A percentile compares a stretch with the other conserved stretches of the same genome.
Evolutionary conservation across 2,329 filamentous ascomycete genomes (phyloP).

Genomic region (Colletotrichum chrysophilum): DNA sequence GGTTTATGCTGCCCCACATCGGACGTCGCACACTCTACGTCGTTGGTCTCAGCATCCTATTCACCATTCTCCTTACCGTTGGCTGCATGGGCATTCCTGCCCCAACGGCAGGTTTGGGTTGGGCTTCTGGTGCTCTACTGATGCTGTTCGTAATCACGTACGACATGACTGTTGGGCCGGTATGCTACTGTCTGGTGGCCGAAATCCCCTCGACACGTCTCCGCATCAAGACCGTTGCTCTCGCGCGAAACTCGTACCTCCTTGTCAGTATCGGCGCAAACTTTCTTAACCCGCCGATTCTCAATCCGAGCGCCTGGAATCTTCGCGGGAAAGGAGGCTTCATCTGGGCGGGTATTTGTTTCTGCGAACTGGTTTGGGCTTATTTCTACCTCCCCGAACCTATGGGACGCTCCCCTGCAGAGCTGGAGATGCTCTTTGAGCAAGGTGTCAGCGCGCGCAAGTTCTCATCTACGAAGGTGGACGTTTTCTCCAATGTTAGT

Average conservation of each 20-base stretch:
- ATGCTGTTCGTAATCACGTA: background rate
- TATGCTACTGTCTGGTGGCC: background rate
- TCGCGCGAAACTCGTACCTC: background rate
- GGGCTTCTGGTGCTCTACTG: background rate
- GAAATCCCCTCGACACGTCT: conserved; percentile 8
- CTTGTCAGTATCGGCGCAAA: background rate
- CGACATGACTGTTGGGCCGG: background rate
- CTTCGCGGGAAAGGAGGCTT: conserved; percentile 22
- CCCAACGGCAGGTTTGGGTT: background rate
- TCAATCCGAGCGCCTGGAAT: conserved; percentile 26
- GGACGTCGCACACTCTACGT: background rate
- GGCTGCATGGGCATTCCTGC: background rate
- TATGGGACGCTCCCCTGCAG: background rate
- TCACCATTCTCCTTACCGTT: background rate
- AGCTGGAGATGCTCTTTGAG: background rate
- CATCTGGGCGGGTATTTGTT: background rate
- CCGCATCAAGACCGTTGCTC: conserved; percentile 6
- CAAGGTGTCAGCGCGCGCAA: background rate
- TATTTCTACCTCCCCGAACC: background rate
- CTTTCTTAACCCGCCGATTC: conserved; percentile 10
- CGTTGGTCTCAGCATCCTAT: background rate
- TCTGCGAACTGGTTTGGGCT: background rate
- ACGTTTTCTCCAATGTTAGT: background rate
- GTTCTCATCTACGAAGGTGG: background rate
- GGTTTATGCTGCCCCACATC: background rate